A percentile compares a stretch with the other conserved stretches of the same genome.
These are phyloP conservation scores for Ulmus americana DNA, from an alignment of 331 rosid species.

Conservation along the genomic window DNA sequence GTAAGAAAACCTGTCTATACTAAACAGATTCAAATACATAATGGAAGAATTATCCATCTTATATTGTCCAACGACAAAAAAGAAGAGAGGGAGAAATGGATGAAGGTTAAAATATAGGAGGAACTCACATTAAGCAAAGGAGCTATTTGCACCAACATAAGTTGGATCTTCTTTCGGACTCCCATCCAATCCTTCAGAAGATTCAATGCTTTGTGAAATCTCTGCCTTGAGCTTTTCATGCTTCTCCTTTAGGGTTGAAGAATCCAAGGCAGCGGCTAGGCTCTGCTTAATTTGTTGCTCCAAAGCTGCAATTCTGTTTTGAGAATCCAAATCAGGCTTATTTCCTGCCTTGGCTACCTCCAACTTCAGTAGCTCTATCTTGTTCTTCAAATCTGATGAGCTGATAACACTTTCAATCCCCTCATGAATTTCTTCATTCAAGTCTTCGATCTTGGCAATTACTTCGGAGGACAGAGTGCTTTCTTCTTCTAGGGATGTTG, in stretches of 20 bases:
- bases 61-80: too few relatives aligned
- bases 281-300: conserved; percentile 53
- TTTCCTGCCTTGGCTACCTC: conserved; percentile 64
- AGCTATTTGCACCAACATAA: conserved; percentile 41
- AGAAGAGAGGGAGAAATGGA: not conserved
- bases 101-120: conserved; percentile 7
- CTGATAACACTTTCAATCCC: conserved; percentile 40
- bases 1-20: not conserved
- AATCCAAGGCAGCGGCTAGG: conserved; percentile 50
- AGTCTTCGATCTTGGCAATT: conserved; percentile 38
- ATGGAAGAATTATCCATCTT: not conserved
- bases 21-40: not conserved
- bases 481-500: conserved; percentile 22
- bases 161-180: conserved; percentile 29
- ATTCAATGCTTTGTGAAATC: conserved; percentile 33
- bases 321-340: conserved; percentile 45
- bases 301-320: conserved; percentile 60
- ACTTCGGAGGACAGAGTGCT: conserved; percentile 31
- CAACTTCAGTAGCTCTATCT: conserved; percentile 52
- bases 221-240: conserved; percentile 49
- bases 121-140: conserved; percentile 60
- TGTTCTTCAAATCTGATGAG: conserved; percentile 54
- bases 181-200: conserved; percentile 36
- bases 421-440: conserved; percentile 42
- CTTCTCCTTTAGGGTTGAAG: conserved; percentile 57